Conservation (phyloP, 371 early-diverging fungal species). For the Mortierella sp. region DNA sequence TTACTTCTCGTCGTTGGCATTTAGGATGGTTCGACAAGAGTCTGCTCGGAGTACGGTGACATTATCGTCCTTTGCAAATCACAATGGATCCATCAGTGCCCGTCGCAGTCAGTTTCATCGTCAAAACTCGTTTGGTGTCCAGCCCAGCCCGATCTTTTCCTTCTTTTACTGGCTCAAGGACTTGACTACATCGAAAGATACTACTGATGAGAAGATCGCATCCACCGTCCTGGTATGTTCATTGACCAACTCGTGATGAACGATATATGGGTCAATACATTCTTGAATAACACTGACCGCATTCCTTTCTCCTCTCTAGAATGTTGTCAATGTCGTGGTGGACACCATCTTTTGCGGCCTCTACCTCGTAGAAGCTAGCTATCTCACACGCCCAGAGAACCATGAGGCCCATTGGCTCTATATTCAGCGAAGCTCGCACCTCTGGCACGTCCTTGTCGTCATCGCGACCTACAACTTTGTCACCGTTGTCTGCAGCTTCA, state of each 20-base stretch:
- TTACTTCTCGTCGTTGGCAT: background rate
- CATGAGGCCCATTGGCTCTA: constrained; percentile 45
- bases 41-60: constrained; percentile 32
- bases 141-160: constrained; percentile 25
- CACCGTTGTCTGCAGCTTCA: constrained; percentile 31
- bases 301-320: constrained; percentile 44
- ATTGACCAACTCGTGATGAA: background rate
- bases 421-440: constrained; percentile 32
- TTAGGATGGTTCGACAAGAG: constrained; percentile 33
- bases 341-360: constrained; percentile 74
- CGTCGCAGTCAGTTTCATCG: constrained; percentile 49
- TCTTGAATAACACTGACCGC: background rate
- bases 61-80: constrained; percentile 23
- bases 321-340: constrained; percentile 69
- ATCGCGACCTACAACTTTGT: constrained; percentile 52
- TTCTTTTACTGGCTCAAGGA: constrained; percentile 33
- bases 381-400: constrained; percentile 56
- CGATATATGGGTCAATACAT: background rate
- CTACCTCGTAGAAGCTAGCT: constrained; percentile 76
- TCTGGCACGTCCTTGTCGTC: constrained; percentile 45
- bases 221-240: constrained; percentile 45
- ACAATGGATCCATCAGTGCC: constrained; percentile 42
- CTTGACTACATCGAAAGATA: constrained; percentile 30
- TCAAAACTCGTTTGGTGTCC: constrained; percentile 43
- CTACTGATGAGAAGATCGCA: constrained; percentile 48